Conservation (phyloP, 495 filamentous ascomycete genomes). For the Viridothelium virens region DNA sequence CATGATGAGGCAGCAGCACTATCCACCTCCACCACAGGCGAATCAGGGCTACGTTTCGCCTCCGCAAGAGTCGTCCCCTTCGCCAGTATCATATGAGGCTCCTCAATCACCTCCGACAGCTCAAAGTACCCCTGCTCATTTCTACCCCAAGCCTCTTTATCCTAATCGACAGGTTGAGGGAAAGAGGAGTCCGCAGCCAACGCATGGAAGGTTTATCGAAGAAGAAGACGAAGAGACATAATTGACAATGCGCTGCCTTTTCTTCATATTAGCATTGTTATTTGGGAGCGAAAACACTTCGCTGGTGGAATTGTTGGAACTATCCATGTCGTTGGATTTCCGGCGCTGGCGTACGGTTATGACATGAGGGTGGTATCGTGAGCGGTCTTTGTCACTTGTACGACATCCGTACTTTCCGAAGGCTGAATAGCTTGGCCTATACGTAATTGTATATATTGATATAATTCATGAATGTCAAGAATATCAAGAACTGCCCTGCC, state of each 20-base stretch:
- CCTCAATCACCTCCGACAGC: neutral
- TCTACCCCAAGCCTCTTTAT: conserved; percentile 14
- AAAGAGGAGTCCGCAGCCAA: conserved; percentile 5
- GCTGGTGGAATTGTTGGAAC: neutral
- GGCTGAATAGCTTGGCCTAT: neutral
- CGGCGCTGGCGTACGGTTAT: neutral
- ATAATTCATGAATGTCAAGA: neutral
- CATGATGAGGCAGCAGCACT: conserved; percentile 4
- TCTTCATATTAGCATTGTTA: neutral
- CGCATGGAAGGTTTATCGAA: conserved; percentile 7
- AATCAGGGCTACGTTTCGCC: neutral
- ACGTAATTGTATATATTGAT: conserved; percentile 7
- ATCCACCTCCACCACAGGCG: conserved; percentile 5
- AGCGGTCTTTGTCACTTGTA: neutral
- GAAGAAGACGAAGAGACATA: conserved; percentile 8
- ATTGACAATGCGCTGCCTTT: no score
- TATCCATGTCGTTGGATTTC: neutral
- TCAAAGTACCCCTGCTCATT: conserved; percentile 10
- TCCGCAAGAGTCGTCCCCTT: neutral
- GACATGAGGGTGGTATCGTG: neutral
- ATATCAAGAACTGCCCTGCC: neutral
- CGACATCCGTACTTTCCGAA: neutral
- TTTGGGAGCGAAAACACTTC: neutral
- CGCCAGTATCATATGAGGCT: conserved; percentile 1
- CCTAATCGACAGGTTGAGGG: conserved; percentile 1